Conservation (phyloP, 768 basidiomycete species). For the Suillus sp. region DNA sequence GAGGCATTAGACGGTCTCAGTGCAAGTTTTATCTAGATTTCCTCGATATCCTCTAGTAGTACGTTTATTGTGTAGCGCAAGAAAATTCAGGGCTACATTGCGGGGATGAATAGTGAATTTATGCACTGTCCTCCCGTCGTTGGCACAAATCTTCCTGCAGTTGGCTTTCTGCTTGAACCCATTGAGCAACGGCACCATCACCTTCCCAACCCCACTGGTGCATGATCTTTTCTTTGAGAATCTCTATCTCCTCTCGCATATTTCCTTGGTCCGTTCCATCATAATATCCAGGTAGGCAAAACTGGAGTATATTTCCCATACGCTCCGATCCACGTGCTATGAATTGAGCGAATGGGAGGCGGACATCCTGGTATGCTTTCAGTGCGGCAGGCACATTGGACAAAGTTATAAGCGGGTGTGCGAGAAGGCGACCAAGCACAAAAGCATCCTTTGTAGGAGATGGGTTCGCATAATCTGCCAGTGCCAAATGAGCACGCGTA, state of each 20-base stretch:
- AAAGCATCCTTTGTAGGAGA: conserved; percentile 24
- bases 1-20: background rate
- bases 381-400: conserved; percentile 17
- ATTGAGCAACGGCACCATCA: conserved; percentile 15
- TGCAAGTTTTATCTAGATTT: background rate
- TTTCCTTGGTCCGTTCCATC: conserved; percentile 22
- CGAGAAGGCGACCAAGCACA: conserved; percentile 25
- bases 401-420: conserved; percentile 17
- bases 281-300: conserved; percentile 24
- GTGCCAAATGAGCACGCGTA: conserved; percentile 5
- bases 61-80: background rate
- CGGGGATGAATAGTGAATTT: background rate
- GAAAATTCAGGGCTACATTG: background rate
- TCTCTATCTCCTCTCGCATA: conserved; percentile 23
- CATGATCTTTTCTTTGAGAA: conserved; percentile 15
- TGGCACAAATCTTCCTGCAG: conserved; percentile 2
- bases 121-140: background rate
- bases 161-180: conserved; percentile 22
- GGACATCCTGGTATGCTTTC: conserved; percentile 22
- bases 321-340: conserved; percentile 22
- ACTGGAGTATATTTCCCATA: conserved; percentile 22
- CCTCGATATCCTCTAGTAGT: background rate
- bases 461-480: too few species aligned
- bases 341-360: conserved; percentile 18
- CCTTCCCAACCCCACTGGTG: conserved; percentile 23